phyloP scores from a whole-genome alignment of 257 asterid genomes.

The Solanum piurae region DNA sequence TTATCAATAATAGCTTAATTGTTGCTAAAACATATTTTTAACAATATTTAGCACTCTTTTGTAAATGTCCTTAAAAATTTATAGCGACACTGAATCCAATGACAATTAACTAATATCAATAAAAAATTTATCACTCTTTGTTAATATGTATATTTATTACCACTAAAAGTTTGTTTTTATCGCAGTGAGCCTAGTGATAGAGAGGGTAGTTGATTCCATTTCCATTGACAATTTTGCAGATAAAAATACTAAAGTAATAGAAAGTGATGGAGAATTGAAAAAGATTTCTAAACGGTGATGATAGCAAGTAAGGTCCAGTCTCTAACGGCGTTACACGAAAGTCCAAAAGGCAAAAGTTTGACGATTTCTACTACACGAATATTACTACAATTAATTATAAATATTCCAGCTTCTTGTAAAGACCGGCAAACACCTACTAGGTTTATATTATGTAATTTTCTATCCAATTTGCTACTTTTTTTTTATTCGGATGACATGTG shows the following conservation, averaged over 20 bases:
- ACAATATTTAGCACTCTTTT: too few relatives aligned
- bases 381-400: not conserved
- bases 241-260: not conserved
- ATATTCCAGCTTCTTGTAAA: not conserved
- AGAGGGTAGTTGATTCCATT: not conserved
- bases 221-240: not conserved
- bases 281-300: not conserved
- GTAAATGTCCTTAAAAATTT: too few relatives aligned
- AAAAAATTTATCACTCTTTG: too few relatives aligned
- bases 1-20: too few relatives aligned
- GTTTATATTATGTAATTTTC: not conserved
- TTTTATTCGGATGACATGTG: not conserved
- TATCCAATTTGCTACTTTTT: not conserved
- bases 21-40: too few relatives aligned
- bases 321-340: not conserved
- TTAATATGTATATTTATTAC: too few relatives aligned
- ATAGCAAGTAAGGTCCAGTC: not conserved
- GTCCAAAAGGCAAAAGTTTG: not conserved
- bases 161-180: too few relatives aligned
- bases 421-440: not conserved
- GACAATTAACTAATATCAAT: too few relatives aligned
- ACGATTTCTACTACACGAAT: not conserved
- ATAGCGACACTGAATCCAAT: too few relatives aligned
- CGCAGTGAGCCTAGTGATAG: too few relatives aligned
- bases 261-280: not conserved